Base-by-base conservation (phyloP, 768 basidiomycete species). In the Calocybe gangraenosa region DNA sequence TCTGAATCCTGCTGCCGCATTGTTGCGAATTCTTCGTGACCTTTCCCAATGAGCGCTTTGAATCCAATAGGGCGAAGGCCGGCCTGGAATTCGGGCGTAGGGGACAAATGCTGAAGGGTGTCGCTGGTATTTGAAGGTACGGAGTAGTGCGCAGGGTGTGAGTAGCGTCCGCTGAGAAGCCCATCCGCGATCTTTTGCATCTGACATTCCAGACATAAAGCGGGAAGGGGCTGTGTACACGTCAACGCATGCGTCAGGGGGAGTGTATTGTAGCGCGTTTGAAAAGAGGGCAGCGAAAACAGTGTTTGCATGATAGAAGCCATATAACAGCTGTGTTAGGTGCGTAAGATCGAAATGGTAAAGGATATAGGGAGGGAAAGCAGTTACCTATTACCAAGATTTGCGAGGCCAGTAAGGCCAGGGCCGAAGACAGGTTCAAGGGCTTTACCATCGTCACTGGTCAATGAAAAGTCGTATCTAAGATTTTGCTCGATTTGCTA, bases 1-100 rank as follows among this genome's bases (percentile, higher is more conserved):
- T 95, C 92, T 4, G 93, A 82, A 57, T 99, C 96, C 60, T 98
- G 96, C 64, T 99, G 95, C 42, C 80, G 76, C 94, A 97, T 98
- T 37, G 94, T 98, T 25, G 87, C 73, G 57, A 98, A 98, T 65
- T 97, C 96, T 23, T 79, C 79, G 57, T 98, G 96, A 1, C 91
- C 92, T 53, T 87, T 89, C 2, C 95, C 95, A 28, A 98, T 79
- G 8, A 98, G 76, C 3, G 82, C 69, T 64, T 97, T 98, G 72
- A 98, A 92, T 51, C 79, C 80, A 1, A 72, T 71, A 0, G 95
- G 96, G 34, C 78, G 77, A 33, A 99, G 62, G 0, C 96, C 96
- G 18, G 77, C 79, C 59, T 98, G 95, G 69, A 90, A 93, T 3
- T 78, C 71, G 0, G 79, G 76, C 46, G 53, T 75, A 46, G 54